These are phyloP conservation scores for Hyaloperonospora brassicae DNA, from an alignment of 352 stramenopile species.

Conservation along the genomic window DNA sequence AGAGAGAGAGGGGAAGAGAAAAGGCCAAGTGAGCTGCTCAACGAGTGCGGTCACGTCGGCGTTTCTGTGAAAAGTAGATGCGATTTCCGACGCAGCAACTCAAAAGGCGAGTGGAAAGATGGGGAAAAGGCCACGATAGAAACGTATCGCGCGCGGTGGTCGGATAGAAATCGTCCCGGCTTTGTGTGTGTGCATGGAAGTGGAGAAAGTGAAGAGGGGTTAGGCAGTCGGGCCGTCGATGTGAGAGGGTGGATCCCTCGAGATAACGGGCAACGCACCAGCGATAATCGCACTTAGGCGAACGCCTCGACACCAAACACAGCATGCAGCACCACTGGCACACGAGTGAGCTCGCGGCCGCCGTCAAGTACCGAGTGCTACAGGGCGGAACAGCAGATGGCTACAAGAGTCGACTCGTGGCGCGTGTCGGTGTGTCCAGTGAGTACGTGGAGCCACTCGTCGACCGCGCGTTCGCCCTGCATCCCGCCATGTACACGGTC, in stretches of 20 bases:
- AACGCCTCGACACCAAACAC: conserved; percentile 2
- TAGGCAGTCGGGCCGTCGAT: too few relatives aligned
- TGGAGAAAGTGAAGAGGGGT: too few relatives aligned
- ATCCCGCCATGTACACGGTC: conserved; percentile 40
- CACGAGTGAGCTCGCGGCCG: conserved; percentile 30
- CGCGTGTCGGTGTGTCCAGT: conserved; percentile 32
- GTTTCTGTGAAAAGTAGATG: too few relatives aligned
- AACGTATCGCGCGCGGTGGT: too few relatives aligned
- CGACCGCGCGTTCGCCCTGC: conserved; percentile 34
- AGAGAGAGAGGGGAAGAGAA: not conserved
- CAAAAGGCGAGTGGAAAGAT: too few relatives aligned
- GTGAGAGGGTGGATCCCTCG: not conserved
- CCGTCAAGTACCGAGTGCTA: conserved; percentile 32
- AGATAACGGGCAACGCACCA: conserved; percentile 1
- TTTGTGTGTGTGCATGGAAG: too few relatives aligned
- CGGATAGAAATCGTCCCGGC: too few relatives aligned
- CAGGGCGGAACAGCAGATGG: conserved; percentile 16
- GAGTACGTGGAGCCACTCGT: conserved; percentile 39
- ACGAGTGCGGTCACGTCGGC: conserved; percentile 1
- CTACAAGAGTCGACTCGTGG: conserved; percentile 29
- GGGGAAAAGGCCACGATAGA: too few relatives aligned
- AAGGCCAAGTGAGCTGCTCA: conserved; percentile 5
- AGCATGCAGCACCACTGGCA: conserved; percentile 29
- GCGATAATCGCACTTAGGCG: not conserved
- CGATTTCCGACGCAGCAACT: too few relatives aligned